Evolutionary conservation across 1,284 basidiomycete species (phyloP).

Genomic region (Coniferiporia sulphurascens): DNA sequence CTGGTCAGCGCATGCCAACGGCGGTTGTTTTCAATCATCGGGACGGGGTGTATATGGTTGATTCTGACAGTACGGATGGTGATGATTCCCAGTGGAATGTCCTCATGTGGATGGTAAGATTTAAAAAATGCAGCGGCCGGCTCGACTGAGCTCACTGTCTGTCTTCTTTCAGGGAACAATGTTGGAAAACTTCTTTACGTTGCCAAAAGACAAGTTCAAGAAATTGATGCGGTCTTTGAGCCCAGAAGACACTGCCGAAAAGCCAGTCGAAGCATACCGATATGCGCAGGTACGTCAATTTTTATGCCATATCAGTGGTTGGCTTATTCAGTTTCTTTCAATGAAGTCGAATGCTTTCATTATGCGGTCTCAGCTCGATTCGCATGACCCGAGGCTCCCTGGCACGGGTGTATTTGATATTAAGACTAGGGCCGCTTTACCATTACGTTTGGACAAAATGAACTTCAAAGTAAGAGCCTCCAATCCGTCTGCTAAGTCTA

Average conservation of each 20-base stretch:
- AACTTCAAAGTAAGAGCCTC: slow-evolving; percentile 67
- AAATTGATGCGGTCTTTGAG: slow-evolving; percentile 48
- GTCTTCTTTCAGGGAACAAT: slow-evolving; percentile 63
- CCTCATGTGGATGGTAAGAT: slow-evolving; percentile 74
- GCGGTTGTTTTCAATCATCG: slow-evolving; percentile 64
- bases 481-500: not conserved
- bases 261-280: slow-evolving; percentile 68
- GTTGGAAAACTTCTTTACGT: slow-evolving; percentile 86
- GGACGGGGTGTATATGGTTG: slow-evolving; percentile 75
- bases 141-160: not conserved
- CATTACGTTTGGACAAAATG: slow-evolving; percentile 81
- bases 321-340: not conserved
- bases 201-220: slow-evolving; percentile 60
- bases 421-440: slow-evolving; percentile 87
- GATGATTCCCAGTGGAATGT: slow-evolving; percentile 60
- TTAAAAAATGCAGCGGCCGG: not conserved
- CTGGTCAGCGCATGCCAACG: slow-evolving; percentile 78
- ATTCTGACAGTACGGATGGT: slow-evolving; percentile 54
- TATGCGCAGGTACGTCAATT: slow-evolving; percentile 64
- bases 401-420: slow-evolving; percentile 93
- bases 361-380: slow-evolving; percentile 96
- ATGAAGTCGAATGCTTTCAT: slow-evolving; percentile 69
- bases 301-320: not conserved
- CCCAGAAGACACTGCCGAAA: slow-evolving; percentile 32
- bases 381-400: slow-evolving; percentile 75